A percentile compares a stretch with the other conserved stretches of the same genome.
phyloP scores from a whole-genome alignment of 768 basidiomycete genomes.

The Cantharellus cinnabarinus region DNA sequence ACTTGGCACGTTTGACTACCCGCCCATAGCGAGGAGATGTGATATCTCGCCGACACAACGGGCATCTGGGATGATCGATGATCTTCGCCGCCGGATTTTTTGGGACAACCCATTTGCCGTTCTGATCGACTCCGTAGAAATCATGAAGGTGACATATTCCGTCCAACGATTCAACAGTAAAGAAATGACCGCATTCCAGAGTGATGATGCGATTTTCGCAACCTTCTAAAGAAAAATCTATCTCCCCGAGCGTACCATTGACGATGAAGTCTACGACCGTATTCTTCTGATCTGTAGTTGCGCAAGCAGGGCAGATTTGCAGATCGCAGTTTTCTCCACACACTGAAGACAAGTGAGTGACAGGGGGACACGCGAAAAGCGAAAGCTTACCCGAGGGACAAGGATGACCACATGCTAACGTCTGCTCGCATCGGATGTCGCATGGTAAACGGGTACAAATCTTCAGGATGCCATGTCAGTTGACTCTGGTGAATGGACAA shows the following conservation, averaged over 20 bases:
- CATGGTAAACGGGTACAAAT: slow-evolving; percentile 47
- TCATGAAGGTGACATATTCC: slow-evolving; percentile 31
- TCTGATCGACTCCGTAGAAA: slow-evolving; percentile 25
- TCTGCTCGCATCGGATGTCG: slow-evolving; percentile 29
- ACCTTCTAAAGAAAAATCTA: slow-evolving; percentile 12
- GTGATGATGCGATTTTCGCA: slow-evolving; percentile 38
- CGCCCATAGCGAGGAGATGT: slow-evolving; percentile 40
- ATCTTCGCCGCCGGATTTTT: slow-evolving; percentile 22
- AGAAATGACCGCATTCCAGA: slow-evolving; percentile 38
- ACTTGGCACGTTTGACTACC: slow-evolving; percentile 35
- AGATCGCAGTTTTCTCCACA: slow-evolving; percentile 42
- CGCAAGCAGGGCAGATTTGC: slow-evolving; percentile 36
- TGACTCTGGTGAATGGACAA: background rate
- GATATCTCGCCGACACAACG: slow-evolving; percentile 38
- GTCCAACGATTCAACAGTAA: slow-evolving; percentile 54
- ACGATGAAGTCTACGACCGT: slow-evolving; percentile 39
- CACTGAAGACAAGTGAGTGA: slow-evolving; percentile 20
- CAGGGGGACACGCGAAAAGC: background rate
- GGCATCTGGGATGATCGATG: slow-evolving; percentile 33
- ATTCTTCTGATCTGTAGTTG: slow-evolving; percentile 18
- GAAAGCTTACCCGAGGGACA: slow-evolving; percentile 40
- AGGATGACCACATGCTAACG: slow-evolving; percentile 35
- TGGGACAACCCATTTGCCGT: slow-evolving; percentile 27
- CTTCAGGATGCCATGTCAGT: slow-evolving; percentile 15
- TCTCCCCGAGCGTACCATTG: background rate